Conservation (phyloP, 768 basidiomycete species). For the Boletus speciosus region DNA sequence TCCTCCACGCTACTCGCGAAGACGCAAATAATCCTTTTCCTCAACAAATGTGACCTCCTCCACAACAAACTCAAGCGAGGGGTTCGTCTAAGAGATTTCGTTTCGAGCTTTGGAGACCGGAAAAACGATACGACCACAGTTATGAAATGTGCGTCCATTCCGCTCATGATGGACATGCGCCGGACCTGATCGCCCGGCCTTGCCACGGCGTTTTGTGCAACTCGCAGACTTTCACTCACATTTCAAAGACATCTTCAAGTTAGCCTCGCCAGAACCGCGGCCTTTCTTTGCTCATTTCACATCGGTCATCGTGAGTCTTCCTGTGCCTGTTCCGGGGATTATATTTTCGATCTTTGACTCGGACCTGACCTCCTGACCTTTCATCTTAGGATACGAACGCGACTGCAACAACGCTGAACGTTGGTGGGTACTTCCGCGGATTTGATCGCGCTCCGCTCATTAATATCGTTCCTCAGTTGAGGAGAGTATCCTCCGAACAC, state of each 20-base stretch:
- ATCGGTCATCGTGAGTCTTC: conserved; percentile 64
- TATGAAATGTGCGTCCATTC: conserved; percentile 55
- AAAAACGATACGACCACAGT: conserved; percentile 68
- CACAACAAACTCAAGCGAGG: conserved; percentile 71
- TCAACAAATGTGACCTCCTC: conserved; percentile 72
- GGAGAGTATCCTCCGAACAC: conserved; percentile 68
- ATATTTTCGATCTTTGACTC: background rate
- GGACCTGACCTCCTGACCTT: conserved; percentile 6
- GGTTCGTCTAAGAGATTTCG: conserved; percentile 59
- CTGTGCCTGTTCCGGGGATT: conserved; percentile 8
- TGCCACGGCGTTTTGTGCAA: background rate
- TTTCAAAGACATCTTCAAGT: conserved; percentile 69
- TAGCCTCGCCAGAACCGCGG: conserved; percentile 59
- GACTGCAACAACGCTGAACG: conserved; percentile 66
- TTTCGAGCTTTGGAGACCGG: conserved; percentile 71
- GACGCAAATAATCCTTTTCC: conserved; percentile 51
- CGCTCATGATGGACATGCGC: background rate
- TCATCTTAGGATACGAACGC: conserved; percentile 62
- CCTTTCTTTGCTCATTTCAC: conserved; percentile 73
- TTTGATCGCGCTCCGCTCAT: background rate
- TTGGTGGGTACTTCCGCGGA: conserved; percentile 43
- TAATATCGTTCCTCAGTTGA: conserved; percentile 43
- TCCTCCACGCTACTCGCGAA: conserved; percentile 59
- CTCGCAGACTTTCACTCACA: conserved; percentile 71
- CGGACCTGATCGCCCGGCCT: conserved; percentile 9